Evolutionary conservation across 768 basidiomycete genomes (phyloP).

Genomic region (Hygrocybe punicea): DNA sequence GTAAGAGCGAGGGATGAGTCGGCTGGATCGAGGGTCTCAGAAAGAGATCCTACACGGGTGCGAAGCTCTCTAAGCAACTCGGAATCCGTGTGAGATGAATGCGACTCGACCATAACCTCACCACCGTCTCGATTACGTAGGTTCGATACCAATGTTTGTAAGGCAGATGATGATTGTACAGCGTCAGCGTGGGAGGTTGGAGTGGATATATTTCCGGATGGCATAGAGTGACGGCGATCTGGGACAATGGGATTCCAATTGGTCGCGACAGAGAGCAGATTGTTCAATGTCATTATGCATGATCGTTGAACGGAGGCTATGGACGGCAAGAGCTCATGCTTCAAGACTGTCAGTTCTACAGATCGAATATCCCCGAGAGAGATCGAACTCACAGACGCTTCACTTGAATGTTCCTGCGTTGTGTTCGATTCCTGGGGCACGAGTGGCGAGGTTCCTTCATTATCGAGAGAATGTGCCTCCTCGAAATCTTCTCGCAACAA

Average conservation of each 20-base stretch:
- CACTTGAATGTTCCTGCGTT: background rate
- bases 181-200: slow-evolving; percentile 27
- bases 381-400: background rate
- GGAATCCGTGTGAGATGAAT: slow-evolving; percentile 40
- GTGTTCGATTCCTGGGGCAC: background rate
- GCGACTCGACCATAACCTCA: slow-evolving; percentile 48
- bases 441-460: background rate
- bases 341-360: background rate
- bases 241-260: slow-evolving; percentile 56
- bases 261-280: slow-evolving; percentile 54
- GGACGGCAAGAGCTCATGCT: slow-evolving; percentile 69
- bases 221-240: slow-evolving; percentile 60
- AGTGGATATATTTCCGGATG: slow-evolving; percentile 39
- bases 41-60: slow-evolving; percentile 48
- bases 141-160: slow-evolving; percentile 61
- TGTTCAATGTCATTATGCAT: slow-evolving; percentile 70
- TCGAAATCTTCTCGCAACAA: background rate
- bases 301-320: slow-evolving; percentile 69
- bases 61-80: slow-evolving; percentile 60
- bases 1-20: slow-evolving; percentile 66
- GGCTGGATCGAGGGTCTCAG: slow-evolving; percentile 39
- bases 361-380: background rate
- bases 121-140: slow-evolving; percentile 49
- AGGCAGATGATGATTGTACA: slow-evolving; percentile 43
- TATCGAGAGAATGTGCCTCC: background rate